Conservation (phyloP, 768 basidiomycete species). For the Lactifluus echinatus region DNA sequence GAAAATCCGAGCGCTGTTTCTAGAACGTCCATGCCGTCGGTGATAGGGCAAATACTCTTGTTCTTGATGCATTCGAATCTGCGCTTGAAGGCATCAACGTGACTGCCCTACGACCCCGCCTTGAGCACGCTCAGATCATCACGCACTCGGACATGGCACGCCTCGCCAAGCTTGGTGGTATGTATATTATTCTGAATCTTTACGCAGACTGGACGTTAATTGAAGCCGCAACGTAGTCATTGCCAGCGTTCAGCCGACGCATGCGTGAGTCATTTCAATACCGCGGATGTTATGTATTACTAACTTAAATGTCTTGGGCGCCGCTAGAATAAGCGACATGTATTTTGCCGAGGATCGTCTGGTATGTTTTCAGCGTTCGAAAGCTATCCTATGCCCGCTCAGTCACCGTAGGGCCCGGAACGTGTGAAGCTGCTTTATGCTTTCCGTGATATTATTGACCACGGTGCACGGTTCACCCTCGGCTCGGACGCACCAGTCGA, state of each 20-base stretch:
- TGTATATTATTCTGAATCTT: constrained; percentile 19
- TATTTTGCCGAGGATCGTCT: constrained; percentile 80
- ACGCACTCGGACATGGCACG: constrained; percentile 65
- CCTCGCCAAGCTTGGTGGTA: constrained; percentile 73
- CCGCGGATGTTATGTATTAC: background rate
- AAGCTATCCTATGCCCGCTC: constrained; percentile 2
- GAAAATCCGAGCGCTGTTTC: background rate
- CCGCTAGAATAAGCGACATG: constrained; percentile 70
- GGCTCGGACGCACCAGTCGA: constrained; percentile 93
- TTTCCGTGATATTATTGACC: constrained; percentile 64
- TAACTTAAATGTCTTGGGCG: constrained; percentile 7
- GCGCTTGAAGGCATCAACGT: constrained; percentile 54
- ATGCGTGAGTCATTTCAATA: constrained; percentile 47
- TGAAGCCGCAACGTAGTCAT: constrained; percentile 46
- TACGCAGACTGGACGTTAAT: background rate
- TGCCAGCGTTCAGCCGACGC: constrained; percentile 84
- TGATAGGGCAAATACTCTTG: constrained; percentile 78
- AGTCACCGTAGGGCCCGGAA: constrained; percentile 54
- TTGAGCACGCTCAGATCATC: constrained; percentile 91
- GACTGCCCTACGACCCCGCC: constrained; percentile 59
- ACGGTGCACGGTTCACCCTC: constrained; percentile 59
- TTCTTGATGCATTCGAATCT: constrained; percentile 75
- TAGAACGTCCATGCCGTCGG: constrained; percentile 87
- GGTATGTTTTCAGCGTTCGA: constrained; percentile 33
- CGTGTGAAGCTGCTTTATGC: constrained; percentile 83